phyloP scores from a whole-genome alignment of 176 grass and related monocot genomes.

The Carex cristatella region DNA sequence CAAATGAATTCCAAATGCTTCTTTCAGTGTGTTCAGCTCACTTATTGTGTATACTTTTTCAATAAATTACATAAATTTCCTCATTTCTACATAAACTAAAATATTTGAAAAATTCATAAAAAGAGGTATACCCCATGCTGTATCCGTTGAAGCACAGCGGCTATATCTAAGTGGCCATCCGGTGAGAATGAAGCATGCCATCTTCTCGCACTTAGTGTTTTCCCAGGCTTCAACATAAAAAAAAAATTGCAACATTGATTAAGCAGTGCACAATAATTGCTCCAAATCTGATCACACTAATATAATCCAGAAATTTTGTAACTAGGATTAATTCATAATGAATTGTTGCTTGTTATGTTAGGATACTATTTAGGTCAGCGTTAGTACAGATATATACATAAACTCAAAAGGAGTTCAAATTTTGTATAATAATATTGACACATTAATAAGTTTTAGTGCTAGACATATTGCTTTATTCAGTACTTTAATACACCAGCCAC shows the following conservation, averaged over 20 bases:
- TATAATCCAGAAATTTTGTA: background rate
- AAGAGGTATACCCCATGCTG: slow-evolving; percentile 58
- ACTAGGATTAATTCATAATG: background rate
- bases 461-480: background rate
- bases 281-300: background rate
- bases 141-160: slow-evolving; percentile 63
- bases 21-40: background rate
- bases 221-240: slow-evolving; percentile 53
- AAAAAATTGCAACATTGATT: background rate
- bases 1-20: background rate
- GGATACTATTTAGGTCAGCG: background rate
- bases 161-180: slow-evolving; percentile 65
- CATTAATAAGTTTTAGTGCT: background rate
- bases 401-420: background rate
- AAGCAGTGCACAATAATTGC: background rate
- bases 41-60: background rate
- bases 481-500: background rate
- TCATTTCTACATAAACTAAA: background rate
- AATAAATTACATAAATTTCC: background rate
- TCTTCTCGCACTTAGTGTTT: slow-evolving; percentile 72
- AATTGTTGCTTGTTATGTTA: background rate
- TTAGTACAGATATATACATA: background rate
- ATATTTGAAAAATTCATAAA: background rate
- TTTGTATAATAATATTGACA: background rate
- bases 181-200: slow-evolving; percentile 79